Evolutionary conservation across 2,329 filamentous ascomycete species (phyloP).

Genomic region (Neopestalotiopsis clavispora): DNA sequence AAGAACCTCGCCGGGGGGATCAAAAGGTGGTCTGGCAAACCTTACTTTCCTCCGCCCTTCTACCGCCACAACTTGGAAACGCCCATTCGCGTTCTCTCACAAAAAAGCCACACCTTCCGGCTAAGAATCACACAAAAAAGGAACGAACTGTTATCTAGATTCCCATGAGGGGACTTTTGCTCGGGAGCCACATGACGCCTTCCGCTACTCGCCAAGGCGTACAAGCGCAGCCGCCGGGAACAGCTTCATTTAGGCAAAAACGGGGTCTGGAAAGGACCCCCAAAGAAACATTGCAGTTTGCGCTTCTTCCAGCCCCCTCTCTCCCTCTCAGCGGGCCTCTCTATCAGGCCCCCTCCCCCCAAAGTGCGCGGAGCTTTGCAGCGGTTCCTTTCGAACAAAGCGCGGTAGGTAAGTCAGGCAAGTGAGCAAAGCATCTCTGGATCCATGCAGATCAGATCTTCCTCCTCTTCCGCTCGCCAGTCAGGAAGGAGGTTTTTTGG

Average conservation of each 20-base stretch:
- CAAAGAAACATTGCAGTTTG: too few relatives aligned
- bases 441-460: background rate
- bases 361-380: background rate
- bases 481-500: background rate
- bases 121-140: background rate
- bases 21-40: background rate
- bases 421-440: background rate
- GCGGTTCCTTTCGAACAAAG: background rate
- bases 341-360: background rate
- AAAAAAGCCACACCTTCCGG: background rate
- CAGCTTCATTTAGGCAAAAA: constrained; percentile 13
- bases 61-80: background rate
- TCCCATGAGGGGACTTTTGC: background rate
- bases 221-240: constrained; percentile 10
- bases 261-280: background rate
- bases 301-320: too few relatives aligned
- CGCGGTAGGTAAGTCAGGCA: background rate
- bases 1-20: background rate
- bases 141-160: background rate
- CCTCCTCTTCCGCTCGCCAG: background rate
- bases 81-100: background rate
- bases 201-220: constrained; percentile 2
- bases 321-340: too few relatives aligned
- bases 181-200: background rate
- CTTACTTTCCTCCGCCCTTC: background rate